Base-by-base conservation (phyloP, 345 rosid species). In the Hibiscus tridactylites region DNA sequence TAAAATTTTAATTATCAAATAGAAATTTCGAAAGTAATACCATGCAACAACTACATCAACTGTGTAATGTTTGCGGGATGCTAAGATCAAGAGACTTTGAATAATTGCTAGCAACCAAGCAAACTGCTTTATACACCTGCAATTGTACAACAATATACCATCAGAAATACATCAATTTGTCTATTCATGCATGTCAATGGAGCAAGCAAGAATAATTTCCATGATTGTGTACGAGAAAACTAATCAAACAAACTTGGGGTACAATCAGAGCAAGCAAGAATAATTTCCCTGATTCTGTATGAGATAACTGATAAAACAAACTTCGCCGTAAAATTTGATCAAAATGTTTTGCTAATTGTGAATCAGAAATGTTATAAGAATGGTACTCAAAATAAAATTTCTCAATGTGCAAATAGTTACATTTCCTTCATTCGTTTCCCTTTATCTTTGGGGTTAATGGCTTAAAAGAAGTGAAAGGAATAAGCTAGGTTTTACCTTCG, bases 51-150 rank as follows among this genome's bases (percentile, higher is more conserved):
- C 96, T 0, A 95, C 85, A 24, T 95, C 99, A 9, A 92, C 98
- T 0, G 91, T 87, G 85, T 95, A 95, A 88, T 95, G 99, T 82
- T 95, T 95, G 78, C 97, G 90, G 28, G 99, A 95, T n/a, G 99
- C 98, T 70, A 95, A 62, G 49, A 95, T 95, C 84, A 95, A 76
- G 66, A 92, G 80, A 84, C 99, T 95, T 84, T 89, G 99, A 78
- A 87, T 74, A 19, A 87, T 76, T 47, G 97, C 99, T 77, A 72
- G 68, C 75, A 86, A 76, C 99, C 98, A 95, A 12, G 86, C 98
- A 71, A 84, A 42, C 39, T 88, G 94, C 90, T 92, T 92, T 81
- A 95, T 80, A 72, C 80, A 90, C 86, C 99, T 95, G 79, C 70
- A 80, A 75, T 61, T 64, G 59, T n/a, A 73, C 28, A 73, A 52